phyloP scores from a whole-genome alignment of 768 basidiomycete species.

The Tylopilus plumbeoviolaceoides region DNA sequence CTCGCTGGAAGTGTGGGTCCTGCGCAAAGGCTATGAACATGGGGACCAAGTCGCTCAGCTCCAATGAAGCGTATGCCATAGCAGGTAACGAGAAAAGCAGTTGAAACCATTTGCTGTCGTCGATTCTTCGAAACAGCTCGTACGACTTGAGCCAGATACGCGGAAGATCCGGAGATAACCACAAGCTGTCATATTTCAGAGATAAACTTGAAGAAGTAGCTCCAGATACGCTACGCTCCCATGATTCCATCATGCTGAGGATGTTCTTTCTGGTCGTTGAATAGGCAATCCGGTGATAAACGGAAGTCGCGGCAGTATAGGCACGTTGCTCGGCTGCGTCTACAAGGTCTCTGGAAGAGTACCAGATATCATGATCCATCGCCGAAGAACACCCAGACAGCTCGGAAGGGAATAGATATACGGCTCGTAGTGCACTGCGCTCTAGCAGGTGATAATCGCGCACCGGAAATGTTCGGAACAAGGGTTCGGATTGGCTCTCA shows the following conservation, averaged over 20 bases:
- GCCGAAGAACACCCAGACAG: background rate
- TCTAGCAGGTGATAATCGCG: conserved; percentile 3
- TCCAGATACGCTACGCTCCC: background rate
- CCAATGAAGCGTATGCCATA: conserved; percentile 25
- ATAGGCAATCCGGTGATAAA: background rate
- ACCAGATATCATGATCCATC: conserved; percentile 4
- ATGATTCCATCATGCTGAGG: conserved; percentile 9
- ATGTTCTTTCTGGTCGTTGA: background rate
- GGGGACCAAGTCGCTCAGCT: conserved; percentile 15
- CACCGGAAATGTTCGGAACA: conserved; percentile 9
- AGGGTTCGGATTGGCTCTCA: background rate
- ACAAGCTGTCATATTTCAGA: conserved; percentile 26
- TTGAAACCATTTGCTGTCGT: conserved; percentile 10
- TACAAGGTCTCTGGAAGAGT: conserved; percentile 12
- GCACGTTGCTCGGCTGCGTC: conserved; percentile 7
- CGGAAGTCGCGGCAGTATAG: conserved; percentile 7
- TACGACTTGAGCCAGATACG: conserved; percentile 28
- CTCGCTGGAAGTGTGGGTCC: background rate
- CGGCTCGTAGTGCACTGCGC: background rate
- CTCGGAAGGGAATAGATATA: no score
- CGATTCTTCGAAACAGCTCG: conserved; percentile 16
- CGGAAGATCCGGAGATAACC: conserved; percentile 21
- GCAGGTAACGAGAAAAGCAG: conserved; percentile 32
- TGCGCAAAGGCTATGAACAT: conserved; percentile 31
- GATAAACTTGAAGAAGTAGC: no score